Conservation (phyloP, 2,329 filamentous ascomycete species). For the Chrysoporthe puriensis region DNA sequence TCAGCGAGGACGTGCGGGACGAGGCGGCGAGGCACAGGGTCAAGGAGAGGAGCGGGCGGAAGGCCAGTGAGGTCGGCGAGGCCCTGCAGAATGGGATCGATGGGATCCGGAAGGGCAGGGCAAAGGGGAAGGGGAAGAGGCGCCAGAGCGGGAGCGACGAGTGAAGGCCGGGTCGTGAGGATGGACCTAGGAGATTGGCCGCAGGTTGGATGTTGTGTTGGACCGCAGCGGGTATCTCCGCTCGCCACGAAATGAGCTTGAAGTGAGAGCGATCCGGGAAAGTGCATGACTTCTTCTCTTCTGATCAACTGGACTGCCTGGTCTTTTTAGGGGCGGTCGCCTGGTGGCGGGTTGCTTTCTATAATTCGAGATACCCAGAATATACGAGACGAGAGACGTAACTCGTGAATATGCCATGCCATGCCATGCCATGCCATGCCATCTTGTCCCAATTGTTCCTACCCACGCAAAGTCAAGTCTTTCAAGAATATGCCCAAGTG, state of each 20-base stretch:
- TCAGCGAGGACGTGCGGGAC: slow-evolving; percentile 56
- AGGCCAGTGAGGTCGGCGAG: slow-evolving; percentile 38
- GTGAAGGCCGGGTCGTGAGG: neutral
- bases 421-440: neutral
- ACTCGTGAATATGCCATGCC: neutral
- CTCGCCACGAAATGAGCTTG: too few species aligned
- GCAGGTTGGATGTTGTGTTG: too few species aligned
- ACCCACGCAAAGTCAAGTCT: neutral
- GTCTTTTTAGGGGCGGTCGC: neutral
- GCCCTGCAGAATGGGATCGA: slow-evolving; percentile 42
- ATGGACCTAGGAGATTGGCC: neutral
- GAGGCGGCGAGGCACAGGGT: slow-evolving; percentile 60
- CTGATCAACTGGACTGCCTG: neutral
- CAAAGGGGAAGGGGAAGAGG: slow-evolving; percentile 20
- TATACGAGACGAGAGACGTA: neutral
- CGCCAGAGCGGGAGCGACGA: slow-evolving; percentile 31
- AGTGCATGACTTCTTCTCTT: neutral
- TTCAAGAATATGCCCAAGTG: neutral
- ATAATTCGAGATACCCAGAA: neutral
- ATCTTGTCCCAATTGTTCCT: neutral
- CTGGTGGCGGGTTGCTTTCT: neutral
- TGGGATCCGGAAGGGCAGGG: slow-evolving; percentile 35
- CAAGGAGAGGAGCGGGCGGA: slow-evolving; percentile 44
- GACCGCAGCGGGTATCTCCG: too few species aligned
- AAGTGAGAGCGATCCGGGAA: too few species aligned